Evolutionary conservation across 2,329 filamentous ascomycete species (phyloP), one percentile per base, ranked within the genome.

Genomic region (Penicillium sp.): DNA sequence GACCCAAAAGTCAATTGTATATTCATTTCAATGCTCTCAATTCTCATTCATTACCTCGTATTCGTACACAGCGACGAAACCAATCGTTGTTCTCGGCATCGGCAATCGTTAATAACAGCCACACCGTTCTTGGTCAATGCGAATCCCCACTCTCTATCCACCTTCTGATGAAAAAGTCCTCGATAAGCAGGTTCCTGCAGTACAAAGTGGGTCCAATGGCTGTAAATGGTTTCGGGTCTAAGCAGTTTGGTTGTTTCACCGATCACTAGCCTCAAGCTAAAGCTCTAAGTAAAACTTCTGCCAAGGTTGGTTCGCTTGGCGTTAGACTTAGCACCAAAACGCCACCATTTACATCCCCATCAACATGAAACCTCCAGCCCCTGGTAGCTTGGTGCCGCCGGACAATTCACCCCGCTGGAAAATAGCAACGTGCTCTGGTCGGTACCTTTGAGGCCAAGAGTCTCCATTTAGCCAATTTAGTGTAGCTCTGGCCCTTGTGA

Each of bases 1-100:
- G 64, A 62, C 54, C 45, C 52, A 64, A 64, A 64, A 60, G 33
- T 44, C 50, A 51, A 50, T 55, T 61, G 54, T 63, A 55, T 53
- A 61, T 58, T 35, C 53, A 51, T 39, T 42, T 23, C 39, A 42
- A 42, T 42, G 39, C 9, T 42, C 19, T 13, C 10, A 39, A 19
- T 39, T 1, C 16, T 3, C 16, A 19, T 9, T 3, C 14, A 5
- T 29, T 13, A 4, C 3, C 29, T 13, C 29, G 29, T 13, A 31
- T 13, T 6, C 31, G 31, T 33, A 16, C 4, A 16, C 13, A 7
- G 13, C 31, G 31, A 33, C 5, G 14, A 3, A 6, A 7, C 31
- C 31, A 33, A 14, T 33, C 31, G 31, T 19, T 19, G 19, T 9
- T 19, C 6, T n/a, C n/a, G 35, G 35, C 35, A 19, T 39, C 35